Base-by-base conservation (phyloP, 306 rosid species). In the Quillaja saponaria region DNA sequence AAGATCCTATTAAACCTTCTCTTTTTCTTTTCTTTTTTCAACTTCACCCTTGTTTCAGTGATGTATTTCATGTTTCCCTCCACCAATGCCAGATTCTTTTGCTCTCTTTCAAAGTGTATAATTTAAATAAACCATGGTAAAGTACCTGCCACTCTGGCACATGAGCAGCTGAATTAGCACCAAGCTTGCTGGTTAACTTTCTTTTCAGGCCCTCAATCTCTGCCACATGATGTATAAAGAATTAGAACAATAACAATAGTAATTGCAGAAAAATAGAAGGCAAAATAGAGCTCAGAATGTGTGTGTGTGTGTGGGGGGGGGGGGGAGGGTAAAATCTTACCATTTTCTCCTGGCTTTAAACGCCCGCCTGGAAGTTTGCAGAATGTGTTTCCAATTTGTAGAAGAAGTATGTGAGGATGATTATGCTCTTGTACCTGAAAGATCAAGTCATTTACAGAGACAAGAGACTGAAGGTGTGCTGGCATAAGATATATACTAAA, bases 301-400 rank as follows among this genome's bases (percentile, higher is more conserved):
- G n/a, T n/a, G n/a, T n/a, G n/a, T n/a, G n/a, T n/a, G n/a, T n/a
- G n/a, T n/a, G 3, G 5, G 4, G 9, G 41, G 28, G 17, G 20
- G 6, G 35, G 34, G 67, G 47, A 28, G 46, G 58, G 17, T 28
- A 64, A 64, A 63, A 65, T 9, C 71, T 34, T 81, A 83, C 99
- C 99, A 77, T 94, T 90, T 76, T 94, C 99, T 56, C 99, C 99
- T 13, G 99, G 97, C 82, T 90, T 94, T 67, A 94, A 80, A 31
- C 99, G 91, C 15, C 99, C 99, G 34, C 99, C 99, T 3, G 99
- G 99, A 63, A 94, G 99, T 74, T 94, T 94, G 80, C 97, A 90
- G 79, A 94, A 94, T 19, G 99, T 94, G 73, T 89, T 89, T 58
- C 99, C 99, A 47, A 94, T 94, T 86, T 94, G 97, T 69, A 94